Conservation (phyloP, 176 grass and related monocot species). For the Poa annua region DNA sequence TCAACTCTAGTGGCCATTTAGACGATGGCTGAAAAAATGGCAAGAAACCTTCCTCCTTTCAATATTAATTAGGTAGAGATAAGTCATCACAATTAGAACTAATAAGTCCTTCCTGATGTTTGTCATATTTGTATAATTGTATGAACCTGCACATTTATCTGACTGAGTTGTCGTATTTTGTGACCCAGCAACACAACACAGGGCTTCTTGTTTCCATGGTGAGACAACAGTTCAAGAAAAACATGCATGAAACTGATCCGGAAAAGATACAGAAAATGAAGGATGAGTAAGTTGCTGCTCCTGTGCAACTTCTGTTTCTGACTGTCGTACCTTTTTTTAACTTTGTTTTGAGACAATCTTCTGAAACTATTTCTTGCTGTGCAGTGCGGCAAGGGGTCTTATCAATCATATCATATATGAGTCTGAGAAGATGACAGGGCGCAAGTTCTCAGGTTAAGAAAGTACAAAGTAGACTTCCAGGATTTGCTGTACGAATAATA, state of each 20-base stretch:
- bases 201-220: slow-evolving; percentile 87
- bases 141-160: not conserved
- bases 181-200: slow-evolving; percentile 86
- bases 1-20: no score
- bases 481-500: slow-evolving; percentile 38
- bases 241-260: slow-evolving; percentile 93
- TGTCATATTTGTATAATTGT: slow-evolving; percentile 20
- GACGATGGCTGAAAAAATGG: no score
- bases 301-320: not conserved
- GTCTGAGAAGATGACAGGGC: slow-evolving; percentile 81
- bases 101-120: not conserved
- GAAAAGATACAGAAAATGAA: slow-evolving; percentile 98
- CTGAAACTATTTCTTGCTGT: slow-evolving; percentile 50
- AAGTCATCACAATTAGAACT: not conserved
- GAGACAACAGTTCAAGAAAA: slow-evolving; percentile 91
- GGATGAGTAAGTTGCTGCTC: slow-evolving; percentile 71
- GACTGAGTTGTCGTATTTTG: slow-evolving; percentile 42
- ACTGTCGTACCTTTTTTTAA: slow-evolving; percentile 37
- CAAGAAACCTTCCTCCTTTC: no score
- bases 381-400: slow-evolving; percentile 88
- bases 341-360: not conserved
- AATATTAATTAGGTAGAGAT: not conserved
- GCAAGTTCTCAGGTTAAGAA: slow-evolving; percentile 70
- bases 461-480: slow-evolving; percentile 20
- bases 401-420: slow-evolving; percentile 96